phyloP scores from a whole-genome alignment of 2,329 filamentous ascomycete genomes.

The Colletotrichum coccodes region DNA sequence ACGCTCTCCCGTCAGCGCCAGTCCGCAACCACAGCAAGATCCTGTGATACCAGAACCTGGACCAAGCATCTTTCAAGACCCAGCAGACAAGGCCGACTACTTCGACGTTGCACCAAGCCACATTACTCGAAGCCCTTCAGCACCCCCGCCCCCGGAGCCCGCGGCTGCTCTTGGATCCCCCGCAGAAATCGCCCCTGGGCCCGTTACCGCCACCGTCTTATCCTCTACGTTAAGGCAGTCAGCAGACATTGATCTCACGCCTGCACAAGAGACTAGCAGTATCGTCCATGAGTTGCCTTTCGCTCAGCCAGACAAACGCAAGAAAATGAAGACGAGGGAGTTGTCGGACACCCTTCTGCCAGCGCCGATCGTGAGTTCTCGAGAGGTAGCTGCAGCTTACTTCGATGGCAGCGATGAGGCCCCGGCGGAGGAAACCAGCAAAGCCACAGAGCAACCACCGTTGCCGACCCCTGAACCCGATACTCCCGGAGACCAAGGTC shows the following conservation, averaged over 20 bases:
- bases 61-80: background rate
- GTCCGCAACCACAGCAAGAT: background rate
- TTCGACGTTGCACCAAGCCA: slow-evolving; percentile 10
- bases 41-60: background rate
- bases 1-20: background rate
- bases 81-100: background rate
- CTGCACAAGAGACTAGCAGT: slow-evolving; percentile 45
- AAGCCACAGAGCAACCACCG: background rate
- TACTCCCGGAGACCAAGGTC: background rate
- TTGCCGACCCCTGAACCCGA: background rate
- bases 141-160: slow-evolving; percentile 8
- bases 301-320: slow-evolving; percentile 46
- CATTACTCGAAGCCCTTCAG: slow-evolving; percentile 6
- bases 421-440: background rate
- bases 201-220: slow-evolving; percentile 3
- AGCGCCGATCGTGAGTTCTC: slow-evolving; percentile 38
- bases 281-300: slow-evolving; percentile 50
- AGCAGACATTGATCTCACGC: slow-evolving; percentile 42
- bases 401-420: slow-evolving; percentile 24
- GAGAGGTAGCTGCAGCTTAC: slow-evolving; percentile 37
- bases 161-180: background rate
- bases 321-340: slow-evolving; percentile 45
- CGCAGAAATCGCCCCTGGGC: background rate
- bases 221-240: slow-evolving; percentile 28
- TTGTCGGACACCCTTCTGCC: slow-evolving; percentile 38